These are phyloP conservation scores for Termitomyces sp. DNA, from an alignment of 768 basidiomycete genomes.

Conservation along the genomic window DNA sequence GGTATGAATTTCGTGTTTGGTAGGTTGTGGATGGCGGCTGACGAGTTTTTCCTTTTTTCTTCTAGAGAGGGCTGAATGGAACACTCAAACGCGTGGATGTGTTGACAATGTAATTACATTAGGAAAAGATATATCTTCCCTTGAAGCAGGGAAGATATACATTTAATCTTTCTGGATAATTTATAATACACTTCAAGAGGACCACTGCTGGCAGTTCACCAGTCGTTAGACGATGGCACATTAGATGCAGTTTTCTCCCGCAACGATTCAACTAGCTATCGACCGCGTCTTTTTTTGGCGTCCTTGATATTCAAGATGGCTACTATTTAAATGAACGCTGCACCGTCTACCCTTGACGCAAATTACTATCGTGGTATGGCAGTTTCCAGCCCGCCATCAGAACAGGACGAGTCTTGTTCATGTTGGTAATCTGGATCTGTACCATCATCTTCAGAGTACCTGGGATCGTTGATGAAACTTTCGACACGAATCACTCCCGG, in stretches of 20 bases:
- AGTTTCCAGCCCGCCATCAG: too few relatives aligned
- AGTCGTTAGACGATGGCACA: not conserved
- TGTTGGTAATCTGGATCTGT: not conserved
- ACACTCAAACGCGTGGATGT: constrained; percentile 42
- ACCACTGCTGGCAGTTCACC: not conserved
- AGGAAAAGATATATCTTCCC: not conserved
- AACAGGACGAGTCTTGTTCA: not conserved
- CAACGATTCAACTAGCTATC: not conserved
- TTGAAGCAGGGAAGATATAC: not conserved
- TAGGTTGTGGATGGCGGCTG: not conserved
- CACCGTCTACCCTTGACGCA: not conserved
- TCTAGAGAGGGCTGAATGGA: constrained; percentile 38
- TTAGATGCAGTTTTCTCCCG: not conserved
- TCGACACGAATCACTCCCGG: not conserved
- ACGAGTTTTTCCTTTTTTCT: not conserved
- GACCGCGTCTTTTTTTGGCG: not conserved
- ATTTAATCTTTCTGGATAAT: not conserved
- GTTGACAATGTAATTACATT: constrained; percentile 36
- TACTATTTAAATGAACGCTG: not conserved
- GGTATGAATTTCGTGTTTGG: constrained; percentile 27
- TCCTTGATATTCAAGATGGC: not conserved
- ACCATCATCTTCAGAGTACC: not conserved
- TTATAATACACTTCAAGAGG: not conserved
- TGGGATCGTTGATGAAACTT: not conserved
- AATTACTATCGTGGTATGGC: not conserved